These are phyloP conservation scores for Simplicillium sp. DNA, from an alignment of 2,329 filamentous ascomycete species.

Conservation along the genomic window DNA sequence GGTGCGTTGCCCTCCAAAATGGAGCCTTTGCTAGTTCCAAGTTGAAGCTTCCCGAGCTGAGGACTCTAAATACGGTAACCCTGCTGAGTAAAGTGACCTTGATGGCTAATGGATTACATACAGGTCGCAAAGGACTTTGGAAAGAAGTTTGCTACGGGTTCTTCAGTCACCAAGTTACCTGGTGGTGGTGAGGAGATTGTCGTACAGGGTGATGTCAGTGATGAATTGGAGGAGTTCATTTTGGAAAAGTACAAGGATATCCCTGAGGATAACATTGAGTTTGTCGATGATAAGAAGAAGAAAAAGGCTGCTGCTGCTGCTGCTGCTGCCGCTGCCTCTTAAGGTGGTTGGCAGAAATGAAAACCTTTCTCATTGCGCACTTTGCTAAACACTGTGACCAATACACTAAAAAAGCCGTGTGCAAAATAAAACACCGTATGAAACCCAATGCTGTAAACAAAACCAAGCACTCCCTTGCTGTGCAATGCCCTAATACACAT, in stretches of 20 bases:
- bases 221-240: constrained; percentile 88
- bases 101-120: neutral
- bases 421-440: constrained; percentile 3
- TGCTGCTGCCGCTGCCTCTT: constrained; percentile 6
- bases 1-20: no score
- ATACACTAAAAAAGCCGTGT: constrained; percentile 1
- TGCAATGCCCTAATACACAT: constrained; percentile 1
- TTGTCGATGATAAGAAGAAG: constrained; percentile 96
- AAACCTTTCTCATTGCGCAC: neutral
- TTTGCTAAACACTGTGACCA: neutral
- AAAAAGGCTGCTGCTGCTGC: constrained; percentile 27
- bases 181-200: constrained; percentile 92
- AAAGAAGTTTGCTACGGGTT: constrained; percentile 96
- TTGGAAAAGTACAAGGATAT: constrained; percentile 82
- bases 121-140: constrained; percentile 85
- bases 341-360: neutral
- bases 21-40: no score
- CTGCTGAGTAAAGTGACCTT: neutral
- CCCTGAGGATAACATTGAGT: constrained; percentile 89
- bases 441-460: constrained; percentile 3
- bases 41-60: no score
- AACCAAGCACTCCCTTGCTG: constrained; percentile 2
- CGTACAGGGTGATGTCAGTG: constrained; percentile 92
- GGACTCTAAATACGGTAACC: no score
- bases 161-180: constrained; percentile 80